These are phyloP conservation scores for Cucumis hystrix DNA, from an alignment of 306 rosid species.

Conservation along the genomic window DNA sequence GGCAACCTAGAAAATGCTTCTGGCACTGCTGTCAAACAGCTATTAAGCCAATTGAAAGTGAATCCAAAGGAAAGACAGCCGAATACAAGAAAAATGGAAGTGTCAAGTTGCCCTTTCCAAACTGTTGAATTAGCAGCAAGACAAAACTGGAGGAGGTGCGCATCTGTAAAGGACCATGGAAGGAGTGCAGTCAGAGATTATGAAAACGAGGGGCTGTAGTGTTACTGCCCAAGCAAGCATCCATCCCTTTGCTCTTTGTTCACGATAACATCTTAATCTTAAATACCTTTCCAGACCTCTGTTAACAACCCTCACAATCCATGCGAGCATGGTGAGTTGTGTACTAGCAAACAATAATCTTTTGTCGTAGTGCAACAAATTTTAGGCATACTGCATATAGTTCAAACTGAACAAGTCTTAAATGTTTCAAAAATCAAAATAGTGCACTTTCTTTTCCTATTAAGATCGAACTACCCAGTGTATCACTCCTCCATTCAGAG, in stretches of 20 bases:
- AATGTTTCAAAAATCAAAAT: not conserved
- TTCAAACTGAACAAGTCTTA: not conserved
- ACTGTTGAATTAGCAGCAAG: not conserved
- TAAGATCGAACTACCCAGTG: not conserved
- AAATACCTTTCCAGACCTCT: too few species aligned
- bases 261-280: not conserved
- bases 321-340: too few species aligned
- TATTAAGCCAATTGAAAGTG: not conserved
- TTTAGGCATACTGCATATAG: too few species aligned
- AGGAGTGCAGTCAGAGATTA: not conserved
- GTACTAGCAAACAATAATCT: too few species aligned
- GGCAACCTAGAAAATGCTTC: not conserved
- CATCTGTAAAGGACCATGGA: not conserved
- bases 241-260: not conserved
- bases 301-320: too few species aligned
- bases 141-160: not conserved
- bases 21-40: not conserved
- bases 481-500: not conserved
- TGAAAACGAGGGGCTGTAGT: not conserved
- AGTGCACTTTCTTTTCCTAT: not conserved
- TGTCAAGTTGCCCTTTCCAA: not conserved
- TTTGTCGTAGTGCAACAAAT: too few species aligned
- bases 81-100: not conserved
- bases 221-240: not conserved
- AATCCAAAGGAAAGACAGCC: not conserved